Base-by-base conservation (phyloP, 2,329 filamentous ascomycete species). In the Neurospora crassa region DNA sequence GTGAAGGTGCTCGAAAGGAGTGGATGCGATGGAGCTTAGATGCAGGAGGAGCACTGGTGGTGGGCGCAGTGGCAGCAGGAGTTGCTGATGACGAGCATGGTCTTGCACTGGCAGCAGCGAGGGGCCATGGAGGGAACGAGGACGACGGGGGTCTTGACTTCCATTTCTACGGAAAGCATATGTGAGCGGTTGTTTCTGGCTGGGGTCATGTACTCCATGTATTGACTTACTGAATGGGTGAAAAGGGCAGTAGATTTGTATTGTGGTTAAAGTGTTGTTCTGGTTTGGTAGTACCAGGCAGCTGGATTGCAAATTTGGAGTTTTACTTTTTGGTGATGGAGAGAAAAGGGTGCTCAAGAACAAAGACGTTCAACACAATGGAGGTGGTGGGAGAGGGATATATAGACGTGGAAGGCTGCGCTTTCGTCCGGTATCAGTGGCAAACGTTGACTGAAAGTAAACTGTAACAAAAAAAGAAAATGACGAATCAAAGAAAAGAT, bases 31-130 rank as follows among this genome's bases (percentile, higher is more conserved):
- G 24, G 47, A 42, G 41, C 20, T 75, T 76, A 82, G 69, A 80
- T 77, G 79, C 85, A 87, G 72, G 83, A 78, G 72, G 74, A 77
- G 83, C 85, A 87, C 76, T 86, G 83, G 74, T 81, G 78, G 80
- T 87, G 85, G 69, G 81, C 80, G 78, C 85, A 87, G 76, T 81
- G 80, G 73, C 79, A 81, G 82, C 85, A 87, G 69, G 81, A 83
- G 78, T 80, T 85, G 83, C 84, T 87, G 80, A 87, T 87, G 81
- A 87, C 85, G 75, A 87, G 85, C 80, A 87, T 84, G 79, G 82
- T 80, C 75, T 83, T 83, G 80, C 85, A 87, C 77, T 85, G 79
- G 83, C 85, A 87, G 83, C 85, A 87, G 80, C 85, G 85, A 75
- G 84, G 83, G 75, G 82, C 75, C 70, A 77, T 84, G 76, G 81